A percentile compares a stretch with the other conserved stretches of the same genome.
Evolutionary conservation across 495 filamentous ascomycete species (phyloP).

Genomic region (Xylaria telfairii): DNA sequence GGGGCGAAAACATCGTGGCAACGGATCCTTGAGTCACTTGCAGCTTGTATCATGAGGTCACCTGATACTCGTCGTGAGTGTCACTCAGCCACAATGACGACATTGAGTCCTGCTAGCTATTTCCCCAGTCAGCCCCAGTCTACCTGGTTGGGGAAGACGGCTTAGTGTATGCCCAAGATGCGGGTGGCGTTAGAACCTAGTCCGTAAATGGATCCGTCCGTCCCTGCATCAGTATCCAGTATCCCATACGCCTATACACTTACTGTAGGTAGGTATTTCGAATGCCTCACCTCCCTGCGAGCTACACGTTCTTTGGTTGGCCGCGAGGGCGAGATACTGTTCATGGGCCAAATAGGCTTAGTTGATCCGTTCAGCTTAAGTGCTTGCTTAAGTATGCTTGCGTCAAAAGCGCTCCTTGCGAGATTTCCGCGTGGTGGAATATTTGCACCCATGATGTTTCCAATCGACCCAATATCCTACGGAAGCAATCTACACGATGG

Average conservation of each 20-base stretch:
- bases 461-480: neutral
- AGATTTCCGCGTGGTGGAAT: neutral
- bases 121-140: too few species aligned
- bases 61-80: constrained; percentile 1
- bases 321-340: neutral
- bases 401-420: neutral
- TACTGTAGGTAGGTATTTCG: too few species aligned
- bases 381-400: neutral
- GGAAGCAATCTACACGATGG: too few species aligned
- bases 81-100: constrained; percentile 19
- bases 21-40: neutral
- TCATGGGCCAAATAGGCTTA: neutral
- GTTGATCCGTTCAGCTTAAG: constrained; percentile 1
- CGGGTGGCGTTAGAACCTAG: constrained; percentile 9
- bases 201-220: neutral
- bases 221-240: neutral
- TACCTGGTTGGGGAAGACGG: neutral
- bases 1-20: neutral
- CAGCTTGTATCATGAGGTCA: neutral
- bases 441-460: too few species aligned
- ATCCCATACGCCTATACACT: too few species aligned
- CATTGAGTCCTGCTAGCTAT: constrained; percentile 1
- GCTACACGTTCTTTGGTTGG: too few species aligned
- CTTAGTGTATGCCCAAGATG: neutral
- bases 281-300: neutral